Percentiles rank a stretch among this genome's conserved stretches.
Conservation (phyloP, 192 early-diverging fungal species). For the Coemansia guatemalensis region DNA sequence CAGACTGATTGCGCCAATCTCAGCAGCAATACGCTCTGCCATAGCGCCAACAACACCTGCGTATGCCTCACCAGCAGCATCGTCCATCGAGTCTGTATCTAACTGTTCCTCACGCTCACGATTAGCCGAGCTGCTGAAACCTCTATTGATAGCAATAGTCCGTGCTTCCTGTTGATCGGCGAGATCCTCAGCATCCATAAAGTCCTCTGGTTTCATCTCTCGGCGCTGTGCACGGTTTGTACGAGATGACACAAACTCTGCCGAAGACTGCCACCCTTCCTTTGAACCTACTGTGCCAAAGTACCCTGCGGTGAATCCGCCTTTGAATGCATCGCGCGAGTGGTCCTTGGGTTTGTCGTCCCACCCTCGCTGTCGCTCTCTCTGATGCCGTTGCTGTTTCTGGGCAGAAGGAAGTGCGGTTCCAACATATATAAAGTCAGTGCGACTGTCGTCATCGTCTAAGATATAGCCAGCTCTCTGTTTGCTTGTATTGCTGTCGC, state of each 20-base stretch:
- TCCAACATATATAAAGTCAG: slow-evolving; percentile 41
- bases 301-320: slow-evolving; percentile 94
- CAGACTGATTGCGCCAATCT: slow-evolving; percentile 11
- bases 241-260: slow-evolving; percentile 80
- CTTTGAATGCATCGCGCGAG: slow-evolving; percentile 91
- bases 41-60: slow-evolving; percentile 14
- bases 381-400: slow-evolving; percentile 1
- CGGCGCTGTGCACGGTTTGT: slow-evolving; percentile 56
- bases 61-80: background rate
- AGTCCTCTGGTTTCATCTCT: slow-evolving; percentile 70
- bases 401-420: slow-evolving; percentile 23
- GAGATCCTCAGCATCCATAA: slow-evolving; percentile 97
- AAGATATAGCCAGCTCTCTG: background rate
- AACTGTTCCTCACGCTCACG: background rate
- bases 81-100: background rate
- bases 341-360: slow-evolving; percentile 74
- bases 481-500: background rate
- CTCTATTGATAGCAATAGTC: slow-evolving; percentile 5
- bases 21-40: slow-evolving; percentile 15
- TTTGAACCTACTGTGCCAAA: slow-evolving; percentile 95
- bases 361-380: slow-evolving; percentile 34
- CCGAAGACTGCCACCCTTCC: slow-evolving; percentile 65
- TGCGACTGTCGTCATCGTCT: slow-evolving; percentile 11
- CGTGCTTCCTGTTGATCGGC: slow-evolving; percentile 49
- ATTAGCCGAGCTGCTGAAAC: slow-evolving; percentile 3